Conservation (phyloP, 2,329 filamentous ascomycete genomes). For the Ceratocystis huliohia region DNA sequence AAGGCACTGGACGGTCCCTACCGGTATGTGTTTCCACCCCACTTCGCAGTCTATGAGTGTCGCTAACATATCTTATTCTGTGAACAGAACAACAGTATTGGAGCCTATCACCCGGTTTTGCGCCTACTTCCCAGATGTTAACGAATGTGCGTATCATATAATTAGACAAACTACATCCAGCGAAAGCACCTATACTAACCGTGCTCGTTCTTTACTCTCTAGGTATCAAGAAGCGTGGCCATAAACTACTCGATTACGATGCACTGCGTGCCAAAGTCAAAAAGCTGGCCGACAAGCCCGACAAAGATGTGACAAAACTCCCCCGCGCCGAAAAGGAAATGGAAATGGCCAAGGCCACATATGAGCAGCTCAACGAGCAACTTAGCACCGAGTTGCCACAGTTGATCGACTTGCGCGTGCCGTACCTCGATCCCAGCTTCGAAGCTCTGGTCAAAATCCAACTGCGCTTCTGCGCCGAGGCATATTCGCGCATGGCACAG, state of each 20-base stretch:
- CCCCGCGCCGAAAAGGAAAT: conserved; percentile 92
- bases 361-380: conserved; percentile 96
- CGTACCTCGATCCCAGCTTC: conserved; percentile 92
- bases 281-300: conserved; percentile 92
- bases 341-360: conserved; percentile 82
- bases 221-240: conserved; percentile 94
- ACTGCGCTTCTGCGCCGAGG: conserved; percentile 91
- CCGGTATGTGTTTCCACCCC: conserved; percentile 38
- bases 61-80: conserved; percentile 12
- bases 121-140: conserved; percentile 97
- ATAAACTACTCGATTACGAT: conserved; percentile 98
- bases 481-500: conserved; percentile 95
- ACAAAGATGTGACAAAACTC: conserved; percentile 95
- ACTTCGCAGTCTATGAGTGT: neutral
- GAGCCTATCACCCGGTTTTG: conserved; percentile 95
- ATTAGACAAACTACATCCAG: neutral
- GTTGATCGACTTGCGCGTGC: conserved; percentile 89
- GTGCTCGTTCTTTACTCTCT: conserved; percentile 3
- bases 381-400: conserved; percentile 85
- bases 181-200: neutral
- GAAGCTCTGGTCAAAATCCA: conserved; percentile 98
- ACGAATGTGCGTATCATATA: conserved; percentile 56
- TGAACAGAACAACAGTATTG: conserved; percentile 65
- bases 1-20: conserved; percentile 96
- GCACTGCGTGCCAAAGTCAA: conserved; percentile 91